Conservation (phyloP, 345 rosid species). For the Carallia brachiata region DNA sequence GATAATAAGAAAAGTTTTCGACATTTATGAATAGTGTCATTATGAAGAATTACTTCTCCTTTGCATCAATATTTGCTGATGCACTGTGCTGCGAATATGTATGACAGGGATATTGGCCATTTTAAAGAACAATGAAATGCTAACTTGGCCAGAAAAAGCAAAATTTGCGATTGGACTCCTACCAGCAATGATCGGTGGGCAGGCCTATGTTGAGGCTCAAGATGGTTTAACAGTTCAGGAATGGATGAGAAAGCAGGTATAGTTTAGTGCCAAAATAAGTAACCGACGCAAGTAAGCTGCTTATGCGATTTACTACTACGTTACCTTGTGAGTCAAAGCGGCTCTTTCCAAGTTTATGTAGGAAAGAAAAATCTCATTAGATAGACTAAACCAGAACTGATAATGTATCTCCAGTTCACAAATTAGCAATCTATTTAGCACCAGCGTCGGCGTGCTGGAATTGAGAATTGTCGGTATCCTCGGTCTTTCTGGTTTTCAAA, state of each 20-base stretch:
- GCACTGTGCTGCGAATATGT: slow-evolving; percentile 8
- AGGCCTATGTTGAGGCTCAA: slow-evolving; percentile 92
- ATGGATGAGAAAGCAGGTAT: slow-evolving; percentile 90
- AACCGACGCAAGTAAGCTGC: neutral
- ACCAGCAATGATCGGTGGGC: slow-evolving; percentile 93
- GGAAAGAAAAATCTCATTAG: neutral
- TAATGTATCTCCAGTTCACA: neutral
- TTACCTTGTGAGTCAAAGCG: no score
- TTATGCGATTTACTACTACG: no score
- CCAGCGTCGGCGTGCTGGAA: neutral
- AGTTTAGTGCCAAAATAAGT: neutral
- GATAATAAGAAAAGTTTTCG: no score
- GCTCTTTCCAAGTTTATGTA: no score
- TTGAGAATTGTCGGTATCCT: no score
- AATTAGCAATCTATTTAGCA: neutral
- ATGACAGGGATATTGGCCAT: slow-evolving; percentile 84
- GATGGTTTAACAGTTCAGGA: slow-evolving; percentile 79
- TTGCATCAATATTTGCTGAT: neutral
- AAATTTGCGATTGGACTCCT: slow-evolving; percentile 95
- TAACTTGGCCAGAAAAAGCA: slow-evolving; percentile 94
- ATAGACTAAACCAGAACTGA: neutral
- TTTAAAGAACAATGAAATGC: slow-evolving; percentile 84
- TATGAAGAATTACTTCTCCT: no score
- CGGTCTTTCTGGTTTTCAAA: no score
- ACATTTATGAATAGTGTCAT: no score